These are phyloP conservation scores for Hericium alpestre DNA, from an alignment of 768 basidiomycete genomes.

Conservation along the genomic window DNA sequence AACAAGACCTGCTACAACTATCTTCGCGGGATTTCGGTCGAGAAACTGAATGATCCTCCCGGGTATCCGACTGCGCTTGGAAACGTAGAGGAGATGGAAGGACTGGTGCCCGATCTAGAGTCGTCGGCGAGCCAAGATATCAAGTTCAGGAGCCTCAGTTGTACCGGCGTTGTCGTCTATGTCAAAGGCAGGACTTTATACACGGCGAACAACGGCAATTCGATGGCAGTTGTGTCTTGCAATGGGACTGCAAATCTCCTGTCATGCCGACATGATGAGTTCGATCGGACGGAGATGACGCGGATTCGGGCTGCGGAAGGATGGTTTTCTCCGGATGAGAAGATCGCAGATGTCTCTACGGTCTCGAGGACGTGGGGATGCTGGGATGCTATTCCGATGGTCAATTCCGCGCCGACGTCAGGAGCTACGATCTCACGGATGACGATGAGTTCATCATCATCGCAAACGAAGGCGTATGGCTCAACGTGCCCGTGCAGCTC, in stretches of 20 bases:
- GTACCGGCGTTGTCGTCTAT: slow-evolving; percentile 83
- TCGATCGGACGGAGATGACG: slow-evolving; percentile 70
- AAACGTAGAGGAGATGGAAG: slow-evolving; percentile 34
- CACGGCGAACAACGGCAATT: slow-evolving; percentile 83
- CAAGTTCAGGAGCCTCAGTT: slow-evolving; percentile 32
- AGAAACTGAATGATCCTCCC: background rate
- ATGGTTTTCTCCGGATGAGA: slow-evolving; percentile 84
- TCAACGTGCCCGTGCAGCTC: slow-evolving; percentile 85
- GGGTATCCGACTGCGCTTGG: slow-evolving; percentile 31
- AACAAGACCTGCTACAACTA: slow-evolving; percentile 28
- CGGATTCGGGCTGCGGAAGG: slow-evolving; percentile 90
- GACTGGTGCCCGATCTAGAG: background rate
- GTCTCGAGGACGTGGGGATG: slow-evolving; percentile 91
- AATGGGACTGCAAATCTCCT: slow-evolving; percentile 67
- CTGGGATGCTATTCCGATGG: slow-evolving; percentile 77
- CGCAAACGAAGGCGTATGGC: slow-evolving; percentile 89
- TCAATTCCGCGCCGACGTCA: slow-evolving; percentile 79
- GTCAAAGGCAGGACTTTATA: slow-evolving; percentile 70
- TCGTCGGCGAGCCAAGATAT: too few relatives aligned
- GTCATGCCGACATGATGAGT: slow-evolving; percentile 80
- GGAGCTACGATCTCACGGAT: slow-evolving; percentile 56
- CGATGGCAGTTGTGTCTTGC: slow-evolving; percentile 75
- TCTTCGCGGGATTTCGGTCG: background rate
- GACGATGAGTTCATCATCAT: slow-evolving; percentile 95
- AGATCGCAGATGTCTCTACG: slow-evolving; percentile 85